Conservation (phyloP, 164 flowering plant species). For the Piper longum region DNA sequence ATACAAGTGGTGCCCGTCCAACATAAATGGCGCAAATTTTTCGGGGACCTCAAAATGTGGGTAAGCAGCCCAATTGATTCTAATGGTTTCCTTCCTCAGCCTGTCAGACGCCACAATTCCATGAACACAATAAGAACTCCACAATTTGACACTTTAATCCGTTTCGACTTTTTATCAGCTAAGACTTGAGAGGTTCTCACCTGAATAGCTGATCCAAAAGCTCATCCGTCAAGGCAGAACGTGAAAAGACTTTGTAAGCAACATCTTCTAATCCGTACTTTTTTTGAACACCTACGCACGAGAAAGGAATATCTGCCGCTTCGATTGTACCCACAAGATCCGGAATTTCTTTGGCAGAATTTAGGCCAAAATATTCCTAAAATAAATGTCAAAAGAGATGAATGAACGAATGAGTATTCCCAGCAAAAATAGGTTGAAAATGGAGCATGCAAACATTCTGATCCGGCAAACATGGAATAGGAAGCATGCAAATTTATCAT, state of each 20-base stretch:
- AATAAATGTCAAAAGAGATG: too few species aligned
- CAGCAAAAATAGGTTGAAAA: too few species aligned
- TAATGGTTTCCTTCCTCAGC: slow-evolving; percentile 44
- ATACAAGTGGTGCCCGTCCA: slow-evolving; percentile 72
- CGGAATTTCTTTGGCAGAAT: slow-evolving; percentile 43
- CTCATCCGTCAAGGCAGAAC: slow-evolving; percentile 45
- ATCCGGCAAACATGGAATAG: too few species aligned
- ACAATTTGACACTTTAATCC: too few species aligned
- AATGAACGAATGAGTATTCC: too few species aligned
- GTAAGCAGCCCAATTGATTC: slow-evolving; percentile 86
- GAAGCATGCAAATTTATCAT: too few species aligned
- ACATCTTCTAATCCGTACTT: slow-evolving; percentile 38
- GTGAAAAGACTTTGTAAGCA: slow-evolving; percentile 76
- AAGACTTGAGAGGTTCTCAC: slow-evolving; percentile 18
- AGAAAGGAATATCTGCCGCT: slow-evolving; percentile 53
- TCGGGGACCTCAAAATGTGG: slow-evolving; percentile 83
- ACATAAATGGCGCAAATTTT: slow-evolving; percentile 62
- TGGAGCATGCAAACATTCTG: too few species aligned
- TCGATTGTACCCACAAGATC: slow-evolving; percentile 75
- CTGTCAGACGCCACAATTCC: slow-evolving; percentile 18
- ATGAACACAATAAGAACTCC: not conserved
- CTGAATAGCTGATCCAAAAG: slow-evolving; percentile 72
- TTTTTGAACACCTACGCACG: slow-evolving; percentile 71
- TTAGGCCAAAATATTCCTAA: slow-evolving; percentile 61
- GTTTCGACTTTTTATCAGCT: too few species aligned